Conservation (phyloP, 495 filamentous ascomycete genomes). For the Tuber brumale region DNA sequence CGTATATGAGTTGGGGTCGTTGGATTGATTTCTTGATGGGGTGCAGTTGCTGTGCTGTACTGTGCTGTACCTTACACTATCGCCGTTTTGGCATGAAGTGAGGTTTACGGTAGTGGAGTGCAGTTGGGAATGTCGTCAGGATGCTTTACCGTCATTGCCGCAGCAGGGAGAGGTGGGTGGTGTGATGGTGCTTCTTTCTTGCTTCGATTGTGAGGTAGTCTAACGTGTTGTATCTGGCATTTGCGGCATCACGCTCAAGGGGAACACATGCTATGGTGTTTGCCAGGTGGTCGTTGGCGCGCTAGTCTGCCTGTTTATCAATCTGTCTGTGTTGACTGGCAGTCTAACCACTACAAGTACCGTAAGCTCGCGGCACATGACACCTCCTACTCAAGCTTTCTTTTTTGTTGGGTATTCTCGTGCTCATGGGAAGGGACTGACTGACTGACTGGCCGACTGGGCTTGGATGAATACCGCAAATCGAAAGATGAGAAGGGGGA, state of each 20-base stretch:
- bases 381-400: neutral
- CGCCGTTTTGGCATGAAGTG: neutral
- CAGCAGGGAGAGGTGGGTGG: neutral
- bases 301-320: neutral
- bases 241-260: neutral
- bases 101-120: neutral
- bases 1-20: neutral
- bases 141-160: neutral
- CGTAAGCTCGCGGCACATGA: neutral
- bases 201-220: neutral
- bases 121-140: neutral
- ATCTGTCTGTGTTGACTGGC: neutral
- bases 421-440: neutral
- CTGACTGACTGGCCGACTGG: neutral
- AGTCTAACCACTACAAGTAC: no score
- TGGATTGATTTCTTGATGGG: neutral
- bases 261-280: neutral
- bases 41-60: neutral
- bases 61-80: neutral
- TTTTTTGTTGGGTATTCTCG: neutral
- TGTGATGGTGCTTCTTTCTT: neutral
- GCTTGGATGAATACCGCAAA: neutral
- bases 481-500: neutral
- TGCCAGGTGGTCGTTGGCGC: neutral
- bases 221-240: neutral